A percentile compares a stretch with the other conserved stretches of the same genome.
phyloP scores from a whole-genome alignment of 2,329 filamentous ascomycete species.

The Talaromyces verruculosus region DNA sequence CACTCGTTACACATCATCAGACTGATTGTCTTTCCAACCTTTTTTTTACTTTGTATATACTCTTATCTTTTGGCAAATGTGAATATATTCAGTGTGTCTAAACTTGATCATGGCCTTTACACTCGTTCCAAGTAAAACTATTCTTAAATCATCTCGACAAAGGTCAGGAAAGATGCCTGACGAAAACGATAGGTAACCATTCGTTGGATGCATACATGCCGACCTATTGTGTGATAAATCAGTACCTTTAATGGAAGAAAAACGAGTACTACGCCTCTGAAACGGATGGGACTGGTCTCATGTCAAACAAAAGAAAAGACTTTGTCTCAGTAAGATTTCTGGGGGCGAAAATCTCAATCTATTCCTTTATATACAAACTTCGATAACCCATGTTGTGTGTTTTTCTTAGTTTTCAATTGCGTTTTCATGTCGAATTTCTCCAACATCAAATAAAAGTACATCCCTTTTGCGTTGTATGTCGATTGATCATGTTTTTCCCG shows the following conservation, averaged over 20 bases:
- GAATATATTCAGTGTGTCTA: background rate
- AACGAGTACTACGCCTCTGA: too few relatives aligned
- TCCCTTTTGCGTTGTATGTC: background rate
- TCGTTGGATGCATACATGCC: too few relatives aligned
- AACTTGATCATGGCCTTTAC: too few relatives aligned
- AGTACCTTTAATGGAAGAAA: too few relatives aligned
- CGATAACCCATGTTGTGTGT: constrained; percentile 15
- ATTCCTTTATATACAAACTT: constrained; percentile 23
- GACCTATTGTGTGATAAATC: too few relatives aligned
- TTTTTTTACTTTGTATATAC: background rate
- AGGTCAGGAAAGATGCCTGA: too few relatives aligned
- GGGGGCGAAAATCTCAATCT: constrained; percentile 3
- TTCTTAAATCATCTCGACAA: too few relatives aligned
- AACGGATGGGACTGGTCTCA: too few relatives aligned
- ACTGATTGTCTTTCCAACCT: background rate
- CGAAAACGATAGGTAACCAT: too few relatives aligned
- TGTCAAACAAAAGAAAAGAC: constrained; percentile 18
- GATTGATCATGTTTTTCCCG: background rate
- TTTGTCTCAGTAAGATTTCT: background rate
- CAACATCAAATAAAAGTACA: constrained; percentile 19
- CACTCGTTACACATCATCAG: background rate
- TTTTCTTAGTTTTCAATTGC: constrained; percentile 9
- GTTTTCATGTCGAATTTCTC: constrained; percentile 43
- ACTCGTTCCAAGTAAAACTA: too few relatives aligned
- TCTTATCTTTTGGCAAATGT: background rate